Conservation (phyloP, 2,329 filamentous ascomycete species). For the Fusarium metavorans region DNA sequence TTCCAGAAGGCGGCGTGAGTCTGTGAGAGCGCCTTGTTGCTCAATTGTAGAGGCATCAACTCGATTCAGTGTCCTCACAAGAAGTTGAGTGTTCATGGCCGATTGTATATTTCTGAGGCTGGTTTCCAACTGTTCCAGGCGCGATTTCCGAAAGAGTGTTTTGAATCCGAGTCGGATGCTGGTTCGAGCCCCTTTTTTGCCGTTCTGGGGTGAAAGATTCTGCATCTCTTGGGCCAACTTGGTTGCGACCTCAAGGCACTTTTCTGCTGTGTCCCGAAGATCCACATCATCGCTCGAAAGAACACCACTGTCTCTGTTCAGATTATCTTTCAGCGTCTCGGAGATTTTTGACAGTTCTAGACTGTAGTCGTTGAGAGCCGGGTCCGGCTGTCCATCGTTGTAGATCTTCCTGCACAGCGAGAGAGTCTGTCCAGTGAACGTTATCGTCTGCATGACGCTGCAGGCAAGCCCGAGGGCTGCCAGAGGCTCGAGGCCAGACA, state of each 20-base stretch:
- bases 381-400: neutral
- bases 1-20: neutral
- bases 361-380: neutral
- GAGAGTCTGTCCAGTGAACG: neutral
- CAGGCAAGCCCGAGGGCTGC: neutral
- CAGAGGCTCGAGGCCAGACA: neutral
- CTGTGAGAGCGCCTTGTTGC: neutral
- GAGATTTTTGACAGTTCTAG: neutral
- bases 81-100: neutral
- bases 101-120: neutral
- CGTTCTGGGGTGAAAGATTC: neutral
- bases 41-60: neutral
- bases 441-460: neutral
- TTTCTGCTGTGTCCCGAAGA: neutral
- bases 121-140: neutral
- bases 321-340: neutral
- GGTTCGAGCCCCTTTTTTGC: neutral
- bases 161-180: neutral
- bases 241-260: neutral
- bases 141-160: neutral
- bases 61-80: neutral
- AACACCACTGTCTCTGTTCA: neutral
- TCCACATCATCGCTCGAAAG: neutral
- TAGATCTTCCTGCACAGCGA: neutral
- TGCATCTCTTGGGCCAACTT: neutral